Conservation (phyloP, 306 rosid genomes). For the Comarum palustre region DNA sequence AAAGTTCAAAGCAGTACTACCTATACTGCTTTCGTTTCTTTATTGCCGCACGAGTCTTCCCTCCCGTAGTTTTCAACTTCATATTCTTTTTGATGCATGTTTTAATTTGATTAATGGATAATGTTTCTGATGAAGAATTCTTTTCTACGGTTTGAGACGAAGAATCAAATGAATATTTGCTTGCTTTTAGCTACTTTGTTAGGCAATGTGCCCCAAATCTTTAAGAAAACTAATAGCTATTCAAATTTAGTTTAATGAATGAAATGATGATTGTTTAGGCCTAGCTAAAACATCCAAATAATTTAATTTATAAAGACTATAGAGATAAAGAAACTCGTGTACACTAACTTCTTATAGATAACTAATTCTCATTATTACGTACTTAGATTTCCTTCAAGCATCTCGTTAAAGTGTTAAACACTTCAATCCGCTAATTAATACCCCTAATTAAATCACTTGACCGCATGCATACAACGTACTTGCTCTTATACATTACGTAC, state of each 20-base stretch:
- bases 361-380: background rate
- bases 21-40: background rate
- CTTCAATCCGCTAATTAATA: background rate
- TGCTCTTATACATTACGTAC: background rate
- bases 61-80: background rate
- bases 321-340: background rate
- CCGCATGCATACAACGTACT: background rate
- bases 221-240: background rate
- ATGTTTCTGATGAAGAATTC: background rate
- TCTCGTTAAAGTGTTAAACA: background rate
- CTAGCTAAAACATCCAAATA: background rate
- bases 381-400: background rate
- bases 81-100: background rate
- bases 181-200: background rate
- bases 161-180: background rate
- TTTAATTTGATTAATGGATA: background rate
- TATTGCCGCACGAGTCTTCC: slow-evolving; percentile 18
- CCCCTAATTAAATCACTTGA: too few species aligned
- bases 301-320: too few species aligned
- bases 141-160: background rate
- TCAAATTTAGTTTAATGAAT: background rate
- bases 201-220: background rate
- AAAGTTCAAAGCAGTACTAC: background rate
- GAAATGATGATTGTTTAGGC: background rate
- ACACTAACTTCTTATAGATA: background rate